Evolutionary conservation across 2,329 filamentous ascomycete genomes (phyloP), one percentile per base, ranked within the genome.

Genomic region (Colletotrichum kahawae): DNA sequence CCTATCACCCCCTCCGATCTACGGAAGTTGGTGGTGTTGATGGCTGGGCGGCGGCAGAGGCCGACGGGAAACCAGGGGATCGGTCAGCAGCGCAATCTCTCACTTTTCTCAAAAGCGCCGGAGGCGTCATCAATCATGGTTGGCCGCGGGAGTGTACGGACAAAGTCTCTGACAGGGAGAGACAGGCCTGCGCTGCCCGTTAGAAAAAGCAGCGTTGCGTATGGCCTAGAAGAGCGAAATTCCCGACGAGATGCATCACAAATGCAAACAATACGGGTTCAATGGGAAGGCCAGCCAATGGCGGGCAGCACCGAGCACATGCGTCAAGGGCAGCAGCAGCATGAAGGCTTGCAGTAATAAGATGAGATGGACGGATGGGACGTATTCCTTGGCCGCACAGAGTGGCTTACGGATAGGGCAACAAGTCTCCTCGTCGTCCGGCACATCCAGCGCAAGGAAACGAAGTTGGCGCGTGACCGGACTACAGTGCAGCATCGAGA

Each of bases 101-200:
- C 33, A 4, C 43, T 62, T 72, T 77, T 66, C 60, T 51, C 51
- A 16, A 59, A 74, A 76, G 72, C 75, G 75, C 75, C 64, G 36
- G 67, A 75, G 65, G 71, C 75, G 68, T 75, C 38, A n/a, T 69
- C 36, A 24, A 34, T 43, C 18, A 65, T 62, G 70, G 66, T 51
- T 70, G 33, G n/a, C 38, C 56, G 51, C 12, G 24, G 48, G 21
- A 43, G 31, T 36, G 69, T 27, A 38, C 43, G 48, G 56, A 36
- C 24, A 36, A 51, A 18, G 14, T 13, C 34, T 51, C 67, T 18
- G n/a, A 38, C 33, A 69, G 29, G 38, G 24, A 18, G 29, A 54
- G 24, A 18, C 62, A 27, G 54, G 29, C 43, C 43, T 48, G 43
- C n/a, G 31, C 56, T 33, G 62, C 34, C 34, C 8, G 31, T 36